Base-by-base conservation (phyloP, 768 basidiomycete genomes). In the Hypsizygus marmoreus region DNA sequence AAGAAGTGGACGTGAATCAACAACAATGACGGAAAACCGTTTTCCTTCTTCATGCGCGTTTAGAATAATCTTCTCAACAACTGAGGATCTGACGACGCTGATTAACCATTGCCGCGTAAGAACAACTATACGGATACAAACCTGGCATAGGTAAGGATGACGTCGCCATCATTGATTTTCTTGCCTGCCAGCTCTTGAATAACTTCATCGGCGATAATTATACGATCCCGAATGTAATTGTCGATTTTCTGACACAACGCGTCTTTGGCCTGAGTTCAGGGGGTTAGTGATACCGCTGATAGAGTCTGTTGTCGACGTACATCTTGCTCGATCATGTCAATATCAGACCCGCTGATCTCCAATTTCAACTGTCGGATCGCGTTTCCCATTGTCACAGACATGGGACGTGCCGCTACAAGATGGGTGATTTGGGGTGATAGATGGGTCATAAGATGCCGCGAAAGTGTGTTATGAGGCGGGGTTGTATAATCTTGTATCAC, bases 161-260 rank as follows among this genome's bases (percentile, higher is more conserved):
- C 85, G 67, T 97, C 94, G 6, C 89, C 92, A 53, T 97, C 84
- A 56, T 91, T 91, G 60, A 99, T 97, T 72, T 98, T 98, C 59
- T 85, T 89, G 36, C 84, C 82, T 0, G 94, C 92, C 41, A 86
- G 80, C 50, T 88, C 84, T 61, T 91, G 84, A 37, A 99, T 98
- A 41, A 98, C 91, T 61, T 94, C 82, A 66, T 89, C 95, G 2
- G 97, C 97, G 34, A 91, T 76, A 51, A 91, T 84, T 56, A 99
- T 97, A 34, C 94, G 81, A 68, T 98, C 95, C 20, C 86, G 84
- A 60, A 98, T 90, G 63, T 95, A 99, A 45, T 84, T 82, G 61
- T 95, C 93, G 45, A 99, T 97, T 58, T 88, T 87, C 38, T 76
- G 73, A 58, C 88, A 88, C 4, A 99, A 71, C 3, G 74, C 74